Percentiles rank a stretch among this genome's conserved stretches.
phyloP scores from a whole-genome alignment of 2,329 filamentous ascomycete species.

The Cytospora paraplurivora region DNA sequence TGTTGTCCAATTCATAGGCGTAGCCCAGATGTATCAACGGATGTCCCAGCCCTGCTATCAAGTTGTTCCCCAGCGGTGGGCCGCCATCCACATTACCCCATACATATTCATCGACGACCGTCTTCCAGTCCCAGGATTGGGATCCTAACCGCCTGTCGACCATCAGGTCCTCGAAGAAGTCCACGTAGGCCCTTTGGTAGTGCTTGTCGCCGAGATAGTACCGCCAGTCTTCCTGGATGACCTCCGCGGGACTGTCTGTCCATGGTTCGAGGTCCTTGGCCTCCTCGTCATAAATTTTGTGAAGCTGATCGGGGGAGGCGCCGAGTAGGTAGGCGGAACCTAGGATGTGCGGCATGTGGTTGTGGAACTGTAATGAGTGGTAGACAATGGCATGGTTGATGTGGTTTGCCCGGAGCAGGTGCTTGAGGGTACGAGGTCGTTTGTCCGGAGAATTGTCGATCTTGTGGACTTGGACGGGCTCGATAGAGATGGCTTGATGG shows the following conservation, averaged over 20 bases:
- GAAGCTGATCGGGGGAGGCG: slow-evolving; percentile 70
- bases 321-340: slow-evolving; percentile 85
- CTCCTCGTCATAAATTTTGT: slow-evolving; percentile 79
- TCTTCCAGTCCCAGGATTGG: slow-evolving; percentile 80
- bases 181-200: slow-evolving; percentile 88
- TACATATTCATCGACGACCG: slow-evolving; percentile 74
- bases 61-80: slow-evolving; percentile 76
- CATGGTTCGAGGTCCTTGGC: slow-evolving; percentile 74
- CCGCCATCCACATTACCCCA: slow-evolving; percentile 59
- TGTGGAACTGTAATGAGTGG: slow-evolving; percentile 73
- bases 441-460: slow-evolving; percentile 81
- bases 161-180: slow-evolving; percentile 93
- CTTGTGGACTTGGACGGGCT: slow-evolving; percentile 72
- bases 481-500: slow-evolving; percentile 54
- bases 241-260: slow-evolving; percentile 81
- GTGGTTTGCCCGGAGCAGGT: slow-evolving; percentile 89
- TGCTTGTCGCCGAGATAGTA: slow-evolving; percentile 76
- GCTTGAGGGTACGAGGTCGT: slow-evolving; percentile 80
- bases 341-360: slow-evolving; percentile 81
- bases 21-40: slow-evolving; percentile 96
- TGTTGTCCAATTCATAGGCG: slow-evolving; percentile 83
- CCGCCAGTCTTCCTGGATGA: slow-evolving; percentile 82
- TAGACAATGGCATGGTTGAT: slow-evolving; percentile 84
- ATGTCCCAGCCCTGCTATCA: slow-evolving; percentile 81
- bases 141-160: slow-evolving; percentile 51